These are phyloP conservation scores for Aurifilum marmelostoma DNA, from an alignment of 2,329 filamentous ascomycete genomes.

Conservation along the genomic window DNA sequence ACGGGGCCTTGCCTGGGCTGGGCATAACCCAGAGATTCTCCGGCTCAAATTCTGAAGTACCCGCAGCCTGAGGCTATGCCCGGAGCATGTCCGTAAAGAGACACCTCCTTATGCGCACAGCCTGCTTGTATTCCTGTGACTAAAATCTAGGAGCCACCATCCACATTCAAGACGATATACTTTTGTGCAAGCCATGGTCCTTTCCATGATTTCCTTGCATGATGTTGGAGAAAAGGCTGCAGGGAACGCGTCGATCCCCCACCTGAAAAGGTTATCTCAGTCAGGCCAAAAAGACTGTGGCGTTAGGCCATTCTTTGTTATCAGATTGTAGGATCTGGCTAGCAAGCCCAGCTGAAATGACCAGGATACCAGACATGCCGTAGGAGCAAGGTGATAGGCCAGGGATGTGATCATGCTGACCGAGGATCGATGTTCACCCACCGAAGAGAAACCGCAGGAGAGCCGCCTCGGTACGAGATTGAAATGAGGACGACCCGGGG, in stretches of 20 bases:
- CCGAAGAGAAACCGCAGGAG: not conserved
- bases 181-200: not conserved
- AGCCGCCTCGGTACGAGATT: not conserved
- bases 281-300: not conserved
- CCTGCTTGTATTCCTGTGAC: not conserved
- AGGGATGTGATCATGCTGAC: not conserved
- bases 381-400: not conserved
- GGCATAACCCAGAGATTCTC: not conserved
- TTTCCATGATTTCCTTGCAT: not conserved
- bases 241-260: not conserved
- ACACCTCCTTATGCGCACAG: not conserved
- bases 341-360: not conserved
- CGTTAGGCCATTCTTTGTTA: not conserved
- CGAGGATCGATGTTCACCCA: not conserved
- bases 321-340: not conserved
- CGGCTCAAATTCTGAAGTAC: not conserved
- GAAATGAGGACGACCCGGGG: not conserved
- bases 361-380: not conserved
- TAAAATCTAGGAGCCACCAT: not conserved
- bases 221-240: not conserved
- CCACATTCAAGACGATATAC: not conserved
- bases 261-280: not conserved
- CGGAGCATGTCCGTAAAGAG: not conserved
- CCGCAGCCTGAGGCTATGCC: not conserved
- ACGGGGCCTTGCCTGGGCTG: not conserved